phyloP scores from a whole-genome alignment of 2,329 filamentous ascomycete genomes.

The Nemania sp. region DNA sequence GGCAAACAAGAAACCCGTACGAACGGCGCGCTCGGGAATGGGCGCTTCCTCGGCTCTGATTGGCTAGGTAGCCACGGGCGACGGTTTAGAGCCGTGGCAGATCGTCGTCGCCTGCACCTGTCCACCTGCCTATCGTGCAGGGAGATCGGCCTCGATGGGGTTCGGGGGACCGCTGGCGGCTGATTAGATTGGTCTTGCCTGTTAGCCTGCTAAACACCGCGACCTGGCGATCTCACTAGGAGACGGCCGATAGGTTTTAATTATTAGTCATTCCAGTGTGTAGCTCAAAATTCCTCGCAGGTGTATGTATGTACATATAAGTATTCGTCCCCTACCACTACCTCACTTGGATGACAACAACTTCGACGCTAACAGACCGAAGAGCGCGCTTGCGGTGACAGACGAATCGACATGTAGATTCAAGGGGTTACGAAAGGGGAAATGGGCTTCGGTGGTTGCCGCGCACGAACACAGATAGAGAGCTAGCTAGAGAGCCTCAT shows the following conservation, averaged over 20 bases:
- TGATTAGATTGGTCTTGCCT: neutral
- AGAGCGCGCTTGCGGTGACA: neutral
- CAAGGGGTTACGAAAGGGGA: neutral
- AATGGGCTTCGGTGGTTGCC: neutral
- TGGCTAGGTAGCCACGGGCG: constrained; percentile 13
- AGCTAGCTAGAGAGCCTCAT: neutral
- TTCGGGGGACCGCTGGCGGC: neutral
- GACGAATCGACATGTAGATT: neutral
- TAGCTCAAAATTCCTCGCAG: too few species aligned
- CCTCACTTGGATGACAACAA: too few species aligned
- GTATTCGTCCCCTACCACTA: too few species aligned
- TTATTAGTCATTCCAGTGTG: too few species aligned
- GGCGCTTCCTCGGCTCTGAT: constrained; percentile 21
- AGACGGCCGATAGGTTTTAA: neutral
- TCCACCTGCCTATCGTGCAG: constrained; percentile 38
- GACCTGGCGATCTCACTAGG: neutral
- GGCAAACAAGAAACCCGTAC: neutral
- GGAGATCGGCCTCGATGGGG: constrained; percentile 22
- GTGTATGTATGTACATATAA: too few species aligned
- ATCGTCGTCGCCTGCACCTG: constrained; percentile 25
- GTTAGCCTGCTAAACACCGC: neutral
- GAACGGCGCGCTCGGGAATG: constrained; percentile 11
- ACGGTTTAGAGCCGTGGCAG: neutral
- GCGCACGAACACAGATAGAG: neutral
- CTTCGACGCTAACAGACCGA: neutral